Conservation (phyloP, 2,329 filamentous ascomycete species). For the Calonectria henricotiae region DNA sequence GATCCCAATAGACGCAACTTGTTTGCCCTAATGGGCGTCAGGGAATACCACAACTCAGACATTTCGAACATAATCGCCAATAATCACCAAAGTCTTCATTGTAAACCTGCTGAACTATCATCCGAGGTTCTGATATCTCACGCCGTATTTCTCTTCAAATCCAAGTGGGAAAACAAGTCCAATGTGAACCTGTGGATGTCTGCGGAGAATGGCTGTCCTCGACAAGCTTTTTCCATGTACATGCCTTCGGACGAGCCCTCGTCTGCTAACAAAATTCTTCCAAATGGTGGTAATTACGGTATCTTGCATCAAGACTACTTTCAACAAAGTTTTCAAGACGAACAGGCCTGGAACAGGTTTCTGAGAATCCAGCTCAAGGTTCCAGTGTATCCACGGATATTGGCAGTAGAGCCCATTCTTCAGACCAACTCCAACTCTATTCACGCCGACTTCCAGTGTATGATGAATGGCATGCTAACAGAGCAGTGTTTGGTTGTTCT, state of each 20-base stretch:
- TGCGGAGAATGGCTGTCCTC: not conserved
- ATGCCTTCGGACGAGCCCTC: slow-evolving; percentile 12
- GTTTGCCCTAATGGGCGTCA: slow-evolving; percentile 11
- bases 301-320: slow-evolving; percentile 25
- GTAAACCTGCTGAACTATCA: not conserved
- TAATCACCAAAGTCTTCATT: not conserved
- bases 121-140: slow-evolving; percentile 4
- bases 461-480: not conserved
- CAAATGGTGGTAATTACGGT: not conserved
- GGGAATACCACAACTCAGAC: not conserved
- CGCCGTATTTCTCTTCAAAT: slow-evolving; percentile 17
- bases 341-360: slow-evolving; percentile 21
- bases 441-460: not conserved
- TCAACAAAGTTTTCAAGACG: not conserved
- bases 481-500: slow-evolving; percentile 3
- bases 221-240: slow-evolving; percentile 17
- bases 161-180: not conserved
- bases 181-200: slow-evolving; percentile 21
- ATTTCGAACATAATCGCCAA: slow-evolving; percentile 21
- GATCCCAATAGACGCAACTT: slow-evolving; percentile 13
- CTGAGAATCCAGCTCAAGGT: not conserved
- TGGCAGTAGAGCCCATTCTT: not conserved
- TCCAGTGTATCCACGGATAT: slow-evolving; percentile 18
- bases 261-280: slow-evolving; percentile 19
- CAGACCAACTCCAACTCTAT: not conserved